phyloP scores from a whole-genome alignment of 208 protist species.

The Trichomonas tenax region DNA sequence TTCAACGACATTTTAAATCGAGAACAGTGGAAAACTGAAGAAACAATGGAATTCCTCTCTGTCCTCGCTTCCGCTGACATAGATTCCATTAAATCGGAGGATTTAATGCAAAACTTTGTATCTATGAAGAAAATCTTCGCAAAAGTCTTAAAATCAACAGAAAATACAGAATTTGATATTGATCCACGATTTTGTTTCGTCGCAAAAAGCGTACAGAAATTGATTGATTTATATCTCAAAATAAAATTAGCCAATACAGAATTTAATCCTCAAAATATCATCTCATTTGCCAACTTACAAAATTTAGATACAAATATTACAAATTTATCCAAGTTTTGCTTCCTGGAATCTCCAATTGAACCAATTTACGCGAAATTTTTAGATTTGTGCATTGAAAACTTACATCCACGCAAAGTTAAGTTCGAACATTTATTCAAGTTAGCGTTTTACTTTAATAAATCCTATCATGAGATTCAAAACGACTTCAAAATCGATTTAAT shows the following conservation, averaged over 20 bases:
- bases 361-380: neutral
- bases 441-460: neutral
- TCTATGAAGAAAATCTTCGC: neutral
- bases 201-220: neutral
- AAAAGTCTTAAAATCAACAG: neutral
- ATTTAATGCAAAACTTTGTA: neutral
- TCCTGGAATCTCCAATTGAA: neutral
- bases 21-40: neutral
- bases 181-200: neutral
- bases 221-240: neutral
- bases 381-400: neutral
- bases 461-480: neutral
- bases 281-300: neutral
- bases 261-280: neutral
- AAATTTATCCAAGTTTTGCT: neutral
- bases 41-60: neutral
- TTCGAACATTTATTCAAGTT: neutral
- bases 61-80: neutral
- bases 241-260: neutral
- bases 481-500: neutral
- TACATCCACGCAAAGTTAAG: neutral
- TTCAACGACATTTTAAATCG: neutral
- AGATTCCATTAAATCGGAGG: neutral
- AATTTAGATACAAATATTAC: neutral
- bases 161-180: neutral